Percentiles rank a stretch among this genome's conserved stretches.
These are phyloP conservation scores for Coleophoma cylindrospora DNA, from an alignment of 2,329 filamentous ascomycete genomes.

Conservation along the genomic window DNA sequence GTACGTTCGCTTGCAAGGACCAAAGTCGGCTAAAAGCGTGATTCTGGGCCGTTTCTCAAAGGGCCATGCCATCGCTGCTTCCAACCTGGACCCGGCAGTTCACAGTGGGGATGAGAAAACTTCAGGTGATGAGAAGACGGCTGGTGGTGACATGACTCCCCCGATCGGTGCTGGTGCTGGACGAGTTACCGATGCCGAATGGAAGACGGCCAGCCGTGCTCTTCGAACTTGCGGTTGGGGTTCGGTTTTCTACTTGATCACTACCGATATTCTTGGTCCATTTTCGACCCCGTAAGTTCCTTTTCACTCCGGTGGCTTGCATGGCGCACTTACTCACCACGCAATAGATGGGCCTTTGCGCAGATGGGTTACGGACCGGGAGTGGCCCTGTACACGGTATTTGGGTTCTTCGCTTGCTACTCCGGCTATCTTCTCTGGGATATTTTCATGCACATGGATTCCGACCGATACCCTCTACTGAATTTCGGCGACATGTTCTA, in stretches of 20 bases:
- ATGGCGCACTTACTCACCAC: background rate
- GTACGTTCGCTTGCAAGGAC: slow-evolving; percentile 9
- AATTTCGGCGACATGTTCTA: slow-evolving; percentile 32
- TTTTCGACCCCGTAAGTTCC: slow-evolving; percentile 3
- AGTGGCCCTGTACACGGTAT: slow-evolving; percentile 16
- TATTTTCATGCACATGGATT: slow-evolving; percentile 18
- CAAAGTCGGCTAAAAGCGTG: slow-evolving; percentile 13
- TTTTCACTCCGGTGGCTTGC: too few species aligned
- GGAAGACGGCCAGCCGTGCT: slow-evolving; percentile 39
- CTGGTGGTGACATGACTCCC: background rate
- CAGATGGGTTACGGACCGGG: slow-evolving; percentile 19
- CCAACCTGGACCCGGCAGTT: too few species aligned
- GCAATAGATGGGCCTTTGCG: slow-evolving; percentile 30
- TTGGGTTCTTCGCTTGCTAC: slow-evolving; percentile 17
- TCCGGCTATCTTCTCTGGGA: slow-evolving; percentile 20
- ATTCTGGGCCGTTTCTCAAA: slow-evolving; percentile 16
- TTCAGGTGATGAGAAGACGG: slow-evolving; percentile 5
- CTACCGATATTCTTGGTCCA: slow-evolving; percentile 18
- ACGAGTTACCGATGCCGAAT: slow-evolving; percentile 34
- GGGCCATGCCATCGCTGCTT: background rate
- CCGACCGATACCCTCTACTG: slow-evolving; percentile 18
- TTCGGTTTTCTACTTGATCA: slow-evolving; percentile 32
- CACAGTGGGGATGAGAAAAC: slow-evolving; percentile 5
- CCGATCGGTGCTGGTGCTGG: background rate
- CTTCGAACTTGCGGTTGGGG: slow-evolving; percentile 40